Evolutionary conservation across 2,329 filamentous ascomycete genomes (phyloP).

Genomic region (Cordyceps javanica): DNA sequence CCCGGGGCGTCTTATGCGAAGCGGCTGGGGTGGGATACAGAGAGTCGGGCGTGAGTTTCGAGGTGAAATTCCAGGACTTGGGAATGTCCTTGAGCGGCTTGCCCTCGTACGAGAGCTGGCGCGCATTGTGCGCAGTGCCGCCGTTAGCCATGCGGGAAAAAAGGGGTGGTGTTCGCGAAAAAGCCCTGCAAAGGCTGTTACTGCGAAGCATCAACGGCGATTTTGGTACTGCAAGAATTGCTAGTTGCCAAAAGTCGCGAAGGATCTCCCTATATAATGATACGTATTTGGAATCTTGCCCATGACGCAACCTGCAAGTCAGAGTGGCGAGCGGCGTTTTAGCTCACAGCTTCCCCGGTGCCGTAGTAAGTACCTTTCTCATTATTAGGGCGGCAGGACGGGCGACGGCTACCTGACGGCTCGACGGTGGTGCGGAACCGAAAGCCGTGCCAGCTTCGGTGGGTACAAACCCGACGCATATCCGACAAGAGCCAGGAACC

Average conservation of each 20-base stretch:
- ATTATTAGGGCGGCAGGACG: background rate
- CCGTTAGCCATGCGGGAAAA: conserved; percentile 8
- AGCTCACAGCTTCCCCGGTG: background rate
- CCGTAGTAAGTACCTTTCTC: too few relatives aligned
- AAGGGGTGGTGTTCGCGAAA: conserved; percentile 1
- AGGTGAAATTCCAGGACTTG: conserved; percentile 60
- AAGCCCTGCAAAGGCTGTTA: conserved; percentile 2
- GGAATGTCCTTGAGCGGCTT: conserved; percentile 49
- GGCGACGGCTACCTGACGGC: too few relatives aligned
- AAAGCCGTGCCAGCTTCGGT: background rate
- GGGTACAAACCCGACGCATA: background rate
- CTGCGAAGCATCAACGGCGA: conserved; percentile 12
- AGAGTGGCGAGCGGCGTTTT: conserved; percentile 4
- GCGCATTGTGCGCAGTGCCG: background rate
- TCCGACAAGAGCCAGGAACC: background rate
- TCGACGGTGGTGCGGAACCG: conserved; percentile 11
- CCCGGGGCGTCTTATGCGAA: conserved; percentile 75
- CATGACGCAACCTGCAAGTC: conserved; percentile 7
- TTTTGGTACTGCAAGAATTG: background rate
- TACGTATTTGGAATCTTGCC: background rate
- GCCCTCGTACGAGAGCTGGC: conserved; percentile 19
- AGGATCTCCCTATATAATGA: background rate
- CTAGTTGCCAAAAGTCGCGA: background rate
- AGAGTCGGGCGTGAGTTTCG: conserved; percentile 68
- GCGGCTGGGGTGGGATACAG: conserved; percentile 71